Evolutionary conservation across 1,284 basidiomycete genomes (phyloP).

Genomic region (Ceratobasidium sp.): DNA sequence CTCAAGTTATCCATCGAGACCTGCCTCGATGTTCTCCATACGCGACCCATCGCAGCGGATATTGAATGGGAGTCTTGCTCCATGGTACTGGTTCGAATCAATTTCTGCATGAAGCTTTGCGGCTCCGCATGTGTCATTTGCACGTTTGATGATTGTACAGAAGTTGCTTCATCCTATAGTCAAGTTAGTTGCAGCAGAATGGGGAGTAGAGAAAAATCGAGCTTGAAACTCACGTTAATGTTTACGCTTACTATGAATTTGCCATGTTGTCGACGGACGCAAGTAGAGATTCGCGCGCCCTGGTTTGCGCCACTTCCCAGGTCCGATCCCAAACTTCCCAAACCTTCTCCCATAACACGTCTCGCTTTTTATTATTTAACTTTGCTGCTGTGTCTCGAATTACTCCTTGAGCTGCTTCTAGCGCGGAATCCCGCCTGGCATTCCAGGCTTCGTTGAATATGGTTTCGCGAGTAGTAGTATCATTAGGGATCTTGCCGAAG

Average conservation of each 20-base stretch:
- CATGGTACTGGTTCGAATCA: not conserved
- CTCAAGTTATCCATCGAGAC: too few species aligned
- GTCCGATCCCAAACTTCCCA: conserved; percentile 15
- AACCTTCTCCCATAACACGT: conserved; percentile 9
- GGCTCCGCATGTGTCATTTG: not conserved
- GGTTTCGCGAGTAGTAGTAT: not conserved
- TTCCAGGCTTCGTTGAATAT: conserved; percentile 15
- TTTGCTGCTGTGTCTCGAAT: not conserved
- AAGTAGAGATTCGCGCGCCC: not conserved
- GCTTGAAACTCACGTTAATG: not conserved
- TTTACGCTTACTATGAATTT: not conserved
- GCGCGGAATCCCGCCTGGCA: not conserved
- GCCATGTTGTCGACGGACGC: not conserved
- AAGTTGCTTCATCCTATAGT: not conserved
- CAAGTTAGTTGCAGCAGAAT: not conserved
- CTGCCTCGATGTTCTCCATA: not conserved
- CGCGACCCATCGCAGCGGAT: not conserved
- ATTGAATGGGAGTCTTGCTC: not conserved
- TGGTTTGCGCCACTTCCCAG: not conserved
- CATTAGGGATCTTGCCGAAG: not conserved
- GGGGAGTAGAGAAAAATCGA: not conserved
- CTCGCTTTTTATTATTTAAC: conserved; percentile 7
- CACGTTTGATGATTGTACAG: not conserved
- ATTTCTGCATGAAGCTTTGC: not conserved
- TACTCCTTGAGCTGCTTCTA: conserved; percentile 10